Evolutionary conservation across 768 basidiomycete species (phyloP).

Genomic region (Amanita muscaria): DNA sequence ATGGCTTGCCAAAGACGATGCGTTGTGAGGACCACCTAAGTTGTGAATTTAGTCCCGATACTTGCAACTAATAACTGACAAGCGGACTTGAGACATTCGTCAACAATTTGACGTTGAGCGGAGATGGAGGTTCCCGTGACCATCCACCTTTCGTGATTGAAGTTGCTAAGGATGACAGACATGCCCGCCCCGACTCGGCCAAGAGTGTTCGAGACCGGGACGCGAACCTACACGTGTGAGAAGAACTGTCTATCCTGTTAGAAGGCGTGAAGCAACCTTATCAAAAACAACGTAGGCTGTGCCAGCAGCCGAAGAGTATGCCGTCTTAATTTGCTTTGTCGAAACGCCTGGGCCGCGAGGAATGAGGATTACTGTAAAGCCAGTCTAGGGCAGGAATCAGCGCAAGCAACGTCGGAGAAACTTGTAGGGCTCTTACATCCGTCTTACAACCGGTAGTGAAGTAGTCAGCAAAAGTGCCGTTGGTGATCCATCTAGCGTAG

Average conservation of each 20-base stretch:
- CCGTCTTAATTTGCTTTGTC: conserved; percentile 87
- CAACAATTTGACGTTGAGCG: conserved; percentile 73
- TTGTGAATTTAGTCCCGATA: not conserved
- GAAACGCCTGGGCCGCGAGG: conserved; percentile 63
- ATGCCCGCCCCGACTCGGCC: conserved; percentile 81
- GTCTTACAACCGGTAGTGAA: conserved; percentile 76
- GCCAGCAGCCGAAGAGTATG: conserved; percentile 87
- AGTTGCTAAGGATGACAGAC: conserved; percentile 75
- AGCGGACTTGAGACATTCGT: conserved; percentile 79
- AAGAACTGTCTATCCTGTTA: no score
- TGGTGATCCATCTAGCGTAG: conserved; percentile 80
- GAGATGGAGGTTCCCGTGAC: conserved; percentile 62
- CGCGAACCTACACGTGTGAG: conserved; percentile 30
- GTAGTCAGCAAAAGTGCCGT: conserved; percentile 78
- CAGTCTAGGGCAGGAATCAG: conserved; percentile 34
- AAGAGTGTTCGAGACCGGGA: conserved; percentile 82
- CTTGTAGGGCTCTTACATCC: conserved; percentile 31
- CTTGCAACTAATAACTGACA: conserved; percentile 6
- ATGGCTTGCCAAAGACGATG: conserved; percentile 83
- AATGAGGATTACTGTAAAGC: conserved; percentile 70
- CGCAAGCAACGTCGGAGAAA: not conserved
- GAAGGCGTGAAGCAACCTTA: conserved; percentile 23
- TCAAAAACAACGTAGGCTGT: conserved; percentile 83
- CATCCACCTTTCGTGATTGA: conserved; percentile 91
- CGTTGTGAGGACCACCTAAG: conserved; percentile 82